Conservation (phyloP, 352 stramenopile species). For the Aphanomyces cochlioides region DNA sequence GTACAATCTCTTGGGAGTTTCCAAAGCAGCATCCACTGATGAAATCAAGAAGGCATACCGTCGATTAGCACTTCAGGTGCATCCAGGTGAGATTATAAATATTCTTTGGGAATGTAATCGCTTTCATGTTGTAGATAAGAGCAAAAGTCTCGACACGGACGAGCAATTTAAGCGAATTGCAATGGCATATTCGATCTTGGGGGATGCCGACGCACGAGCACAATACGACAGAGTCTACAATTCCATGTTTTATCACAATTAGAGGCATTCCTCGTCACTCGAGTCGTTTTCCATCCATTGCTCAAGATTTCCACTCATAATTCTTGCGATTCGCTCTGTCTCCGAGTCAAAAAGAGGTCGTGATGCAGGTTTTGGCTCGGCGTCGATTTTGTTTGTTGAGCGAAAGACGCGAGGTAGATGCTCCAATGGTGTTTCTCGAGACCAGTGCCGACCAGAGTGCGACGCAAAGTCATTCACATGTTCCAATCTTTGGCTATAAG, state of each 20-base stretch:
- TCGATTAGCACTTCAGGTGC: constrained; percentile 11
- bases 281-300: constrained; percentile 24
- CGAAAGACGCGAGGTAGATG: constrained; percentile 1
- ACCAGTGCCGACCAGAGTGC: too few relatives aligned
- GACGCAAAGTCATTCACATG: too few relatives aligned
- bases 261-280: constrained; percentile 22
- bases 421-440: not conserved
- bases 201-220: not conserved
- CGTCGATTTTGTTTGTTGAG: not conserved
- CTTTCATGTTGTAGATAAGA: constrained; percentile 7
- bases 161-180: constrained; percentile 22
- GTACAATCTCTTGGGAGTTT: constrained; percentile 17
- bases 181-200: constrained; percentile 21
- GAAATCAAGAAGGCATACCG: constrained; percentile 15
- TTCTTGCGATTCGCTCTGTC: constrained; percentile 28
- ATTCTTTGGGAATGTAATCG: too few relatives aligned
- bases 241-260: constrained; percentile 14
- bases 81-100: constrained; percentile 6
- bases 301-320: constrained; percentile 19
- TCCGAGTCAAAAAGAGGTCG: constrained; percentile 14
- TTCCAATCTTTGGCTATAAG: too few relatives aligned
- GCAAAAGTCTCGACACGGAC: not conserved
- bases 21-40: not conserved
- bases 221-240: constrained; percentile 23
- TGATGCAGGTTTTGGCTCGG: not conserved